Evolutionary conservation across 2,329 filamentous ascomycete genomes (phyloP), one percentile per base, ranked within the genome.

Genomic region (Arthrobotrys musiformis): DNA sequence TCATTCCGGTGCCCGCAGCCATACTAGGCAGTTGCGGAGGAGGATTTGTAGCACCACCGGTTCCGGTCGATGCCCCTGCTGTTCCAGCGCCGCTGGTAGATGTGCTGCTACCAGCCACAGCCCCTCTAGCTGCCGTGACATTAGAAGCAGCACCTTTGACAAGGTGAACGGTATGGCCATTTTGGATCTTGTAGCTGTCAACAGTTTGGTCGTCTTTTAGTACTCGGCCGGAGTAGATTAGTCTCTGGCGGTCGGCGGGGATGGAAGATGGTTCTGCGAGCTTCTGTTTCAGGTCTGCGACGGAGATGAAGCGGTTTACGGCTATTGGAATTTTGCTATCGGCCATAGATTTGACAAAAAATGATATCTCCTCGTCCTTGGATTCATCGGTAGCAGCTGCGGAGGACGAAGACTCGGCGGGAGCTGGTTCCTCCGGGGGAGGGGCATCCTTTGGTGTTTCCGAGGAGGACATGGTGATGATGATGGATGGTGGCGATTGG

Each of bases 101-200:
- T 42, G 81, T 28, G 81, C 79, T 64, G 83, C 78, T 37, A 82
- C 79, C 35, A 13, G 66, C 77, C 28, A 70, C 78, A 15, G 44
- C 61, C 35, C 79, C 88, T 84, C 69, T 13, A 86, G 87, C 79
- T 87, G 87, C 81, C 88, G 87, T 70, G 87, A 86, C 78, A 81
- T 96, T 97, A 87, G 94, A 97, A 77, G 92, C 92, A 50, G 95
- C 94, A 83, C 93, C 96, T 87, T 97, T 97, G 81, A 99, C 95
- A 81, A 99, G 89, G 84, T 99, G 95, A 81, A 99, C 90, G 17
- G 94, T 98, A 84, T 98, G 95, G 79, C 94, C 93, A 79, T 93
- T 88, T 87, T 97, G 97, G 84, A 99, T 94, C 87, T 97, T 98
- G 86, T 96, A 96, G 70, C 89, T 89, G 79, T 88, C 89, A 48